Conservation (phyloP, 805 yeast species). For the Kazachstania viticola region DNA sequence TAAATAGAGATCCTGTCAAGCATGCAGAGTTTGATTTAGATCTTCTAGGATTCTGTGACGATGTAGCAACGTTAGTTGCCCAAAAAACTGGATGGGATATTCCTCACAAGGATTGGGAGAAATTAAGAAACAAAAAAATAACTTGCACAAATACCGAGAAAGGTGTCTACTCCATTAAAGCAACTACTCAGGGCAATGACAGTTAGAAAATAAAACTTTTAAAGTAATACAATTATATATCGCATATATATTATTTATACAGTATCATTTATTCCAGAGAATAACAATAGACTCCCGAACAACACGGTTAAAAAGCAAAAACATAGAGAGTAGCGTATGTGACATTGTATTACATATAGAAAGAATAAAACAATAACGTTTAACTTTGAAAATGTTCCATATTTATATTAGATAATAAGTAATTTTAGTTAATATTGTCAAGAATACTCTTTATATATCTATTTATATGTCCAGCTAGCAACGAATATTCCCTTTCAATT, state of each 20-base stretch:
- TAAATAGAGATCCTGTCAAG: constrained; percentile 63
- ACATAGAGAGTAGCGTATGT: neutral
- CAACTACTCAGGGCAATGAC: too few relatives aligned
- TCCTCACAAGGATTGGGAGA: constrained; percentile 39
- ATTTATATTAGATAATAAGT: too few relatives aligned
- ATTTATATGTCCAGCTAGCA: constrained; percentile 43
- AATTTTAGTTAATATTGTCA: constrained; percentile 7
- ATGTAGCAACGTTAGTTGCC: constrained; percentile 56
- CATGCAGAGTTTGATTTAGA: constrained; percentile 74
- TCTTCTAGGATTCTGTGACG: constrained; percentile 74
- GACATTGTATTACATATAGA: too few relatives aligned
- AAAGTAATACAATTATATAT: neutral
- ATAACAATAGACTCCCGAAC: too few relatives aligned
- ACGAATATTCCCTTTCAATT: constrained; percentile 41
- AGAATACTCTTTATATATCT: constrained; percentile 30
- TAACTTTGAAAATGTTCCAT: too few relatives aligned
- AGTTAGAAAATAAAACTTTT: neutral
- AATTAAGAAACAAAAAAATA: constrained; percentile 15
- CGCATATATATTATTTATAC: too few relatives aligned
- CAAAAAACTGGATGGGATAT: constrained; percentile 50
- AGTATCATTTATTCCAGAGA: too few relatives aligned
- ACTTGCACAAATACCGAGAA: constrained; percentile 16
- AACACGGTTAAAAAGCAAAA: neutral
- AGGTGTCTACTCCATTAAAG: constrained; percentile 24
- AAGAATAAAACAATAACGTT: too few relatives aligned